Percentiles rank a stretch among this genome's conserved stretches.
Evolutionary conservation across 805 yeast species (phyloP).

Genomic region (Wickerhamiella lipophila): DNA sequence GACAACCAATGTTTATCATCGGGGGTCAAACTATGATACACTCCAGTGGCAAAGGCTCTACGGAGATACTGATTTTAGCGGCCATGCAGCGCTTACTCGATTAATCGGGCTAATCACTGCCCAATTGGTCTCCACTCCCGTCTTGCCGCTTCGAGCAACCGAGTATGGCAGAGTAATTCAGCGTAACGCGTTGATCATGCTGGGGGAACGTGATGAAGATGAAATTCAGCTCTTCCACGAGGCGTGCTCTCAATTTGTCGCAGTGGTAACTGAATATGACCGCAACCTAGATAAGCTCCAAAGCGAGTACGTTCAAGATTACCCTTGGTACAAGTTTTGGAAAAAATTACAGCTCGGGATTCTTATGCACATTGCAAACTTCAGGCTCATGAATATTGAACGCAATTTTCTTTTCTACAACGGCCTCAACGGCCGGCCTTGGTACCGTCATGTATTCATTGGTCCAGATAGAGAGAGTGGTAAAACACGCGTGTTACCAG

Average conservation of each 20-base stretch:
- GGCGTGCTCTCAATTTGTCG: constrained; percentile 20
- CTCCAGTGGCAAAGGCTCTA: constrained; percentile 41
- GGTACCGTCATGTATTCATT: constrained; percentile 47
- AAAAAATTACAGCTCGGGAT: constrained; percentile 22
- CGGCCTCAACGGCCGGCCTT: constrained; percentile 40
- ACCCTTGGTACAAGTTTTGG: constrained; percentile 55
- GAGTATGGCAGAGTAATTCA: constrained; percentile 33
- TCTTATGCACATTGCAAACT: constrained; percentile 28
- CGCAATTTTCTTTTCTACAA: constrained; percentile 34
- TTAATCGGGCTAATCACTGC: constrained; percentile 42
- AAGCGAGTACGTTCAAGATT: constrained; percentile 44
- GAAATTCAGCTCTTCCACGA: constrained; percentile 16
- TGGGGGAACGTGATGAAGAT: constrained; percentile 23
- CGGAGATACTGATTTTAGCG: constrained; percentile 44
- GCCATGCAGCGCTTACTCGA: constrained; percentile 45
- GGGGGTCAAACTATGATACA: constrained; percentile 50
- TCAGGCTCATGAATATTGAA: constrained; percentile 34
- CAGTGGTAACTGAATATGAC: constrained; percentile 36
- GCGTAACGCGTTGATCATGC: constrained; percentile 29
- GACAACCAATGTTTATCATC: constrained; percentile 38
- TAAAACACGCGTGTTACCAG: constrained; percentile 44
- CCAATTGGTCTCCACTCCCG: constrained; percentile 37
- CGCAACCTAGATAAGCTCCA: constrained; percentile 37
- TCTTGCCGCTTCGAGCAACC: constrained; percentile 33
- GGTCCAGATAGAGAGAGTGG: constrained; percentile 51